Evolutionary conservation across 495 filamentous ascomycete species (phyloP).

Genomic region (Xanthoparmelia taractica): DNA sequence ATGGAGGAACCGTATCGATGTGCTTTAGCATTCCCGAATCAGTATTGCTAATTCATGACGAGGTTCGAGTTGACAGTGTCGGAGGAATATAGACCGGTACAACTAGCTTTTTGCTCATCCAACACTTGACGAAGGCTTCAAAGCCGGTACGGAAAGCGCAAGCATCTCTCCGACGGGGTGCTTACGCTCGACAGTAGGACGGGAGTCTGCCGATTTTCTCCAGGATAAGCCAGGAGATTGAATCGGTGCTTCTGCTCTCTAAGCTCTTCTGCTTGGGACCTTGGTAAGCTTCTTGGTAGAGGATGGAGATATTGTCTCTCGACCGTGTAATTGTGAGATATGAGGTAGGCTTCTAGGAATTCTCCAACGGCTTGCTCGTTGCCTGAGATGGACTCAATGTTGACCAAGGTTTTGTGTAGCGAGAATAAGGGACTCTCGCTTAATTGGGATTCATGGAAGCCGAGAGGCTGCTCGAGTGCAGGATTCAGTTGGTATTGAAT

Average conservation of each 20-base stretch:
- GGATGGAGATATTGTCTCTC: conserved; percentile 49
- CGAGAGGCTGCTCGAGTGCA: conserved; percentile 1
- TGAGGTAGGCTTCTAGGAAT: conserved; percentile 63
- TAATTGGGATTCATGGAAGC: not conserved
- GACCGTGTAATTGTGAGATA: conserved; percentile 56
- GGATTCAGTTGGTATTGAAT: not conserved
- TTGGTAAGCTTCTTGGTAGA: conserved; percentile 12
- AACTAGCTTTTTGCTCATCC: not conserved
- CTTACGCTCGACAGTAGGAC: conserved; percentile 56
- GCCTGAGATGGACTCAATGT: conserved; percentile 66
- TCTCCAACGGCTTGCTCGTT: conserved; percentile 61
- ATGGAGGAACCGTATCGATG: conserved; percentile 62
- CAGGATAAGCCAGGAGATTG: conserved; percentile 75
- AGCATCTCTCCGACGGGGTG: not conserved
- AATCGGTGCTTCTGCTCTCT: conserved; percentile 34
- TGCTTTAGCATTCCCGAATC: conserved; percentile 34
- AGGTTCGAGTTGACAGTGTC: not conserved
- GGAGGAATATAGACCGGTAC: not conserved
- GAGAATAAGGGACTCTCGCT: conserved; percentile 48
- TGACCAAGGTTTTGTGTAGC: conserved; percentile 68
- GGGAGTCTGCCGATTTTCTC: conserved; percentile 47
- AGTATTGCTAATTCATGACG: not conserved
- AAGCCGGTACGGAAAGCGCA: not conserved
- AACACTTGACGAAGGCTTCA: not conserved
- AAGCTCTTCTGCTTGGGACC: not conserved